Conservation (phyloP, 768 basidiomycete species). For the Dacryopinax primogenitus region DNA sequence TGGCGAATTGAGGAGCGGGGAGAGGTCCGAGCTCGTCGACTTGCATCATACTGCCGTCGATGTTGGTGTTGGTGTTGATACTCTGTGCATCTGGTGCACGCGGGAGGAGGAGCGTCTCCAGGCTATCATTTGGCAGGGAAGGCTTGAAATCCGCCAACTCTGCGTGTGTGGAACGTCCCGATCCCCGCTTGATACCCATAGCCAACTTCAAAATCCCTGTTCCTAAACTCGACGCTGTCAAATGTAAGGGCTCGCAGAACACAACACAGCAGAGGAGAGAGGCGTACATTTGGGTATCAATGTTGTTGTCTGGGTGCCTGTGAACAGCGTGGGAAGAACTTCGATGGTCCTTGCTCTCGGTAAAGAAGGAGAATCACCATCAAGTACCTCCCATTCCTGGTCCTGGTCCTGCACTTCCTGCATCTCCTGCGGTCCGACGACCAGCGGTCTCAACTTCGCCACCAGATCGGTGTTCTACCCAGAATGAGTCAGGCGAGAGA, state of each 20-base stretch:
- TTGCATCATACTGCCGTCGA: neutral
- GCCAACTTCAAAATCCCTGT: conserved; percentile 49
- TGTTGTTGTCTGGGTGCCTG: neutral
- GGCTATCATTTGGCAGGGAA: no score
- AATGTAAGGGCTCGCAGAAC: no score
- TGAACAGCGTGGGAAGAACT: neutral
- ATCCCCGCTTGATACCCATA: conserved; percentile 57
- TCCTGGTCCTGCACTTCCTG: conserved; percentile 13
- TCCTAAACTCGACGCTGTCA: neutral
- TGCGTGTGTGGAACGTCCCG: no score
- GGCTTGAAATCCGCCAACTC: no score
- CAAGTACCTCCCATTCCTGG: conserved; percentile 67
- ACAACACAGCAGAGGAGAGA: no score
- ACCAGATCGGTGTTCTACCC: conserved; percentile 51
- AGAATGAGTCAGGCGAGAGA: neutral
- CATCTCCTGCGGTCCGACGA: conserved; percentile 12
- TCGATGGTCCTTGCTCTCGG: neutral
- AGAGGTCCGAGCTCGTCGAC: neutral
- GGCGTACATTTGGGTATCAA: neutral
- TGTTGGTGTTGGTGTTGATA: neutral
- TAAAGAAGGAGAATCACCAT: conserved; percentile 30
- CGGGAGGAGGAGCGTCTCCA: no score
- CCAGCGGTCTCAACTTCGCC: conserved; percentile 33
- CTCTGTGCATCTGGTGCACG: neutral
- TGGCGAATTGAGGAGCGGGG: no score